Evolutionary conservation across 331 rosid genomes (phyloP), one percentile per base, ranked within the genome.

Genomic region (Pyracantha coccinea): DNA sequence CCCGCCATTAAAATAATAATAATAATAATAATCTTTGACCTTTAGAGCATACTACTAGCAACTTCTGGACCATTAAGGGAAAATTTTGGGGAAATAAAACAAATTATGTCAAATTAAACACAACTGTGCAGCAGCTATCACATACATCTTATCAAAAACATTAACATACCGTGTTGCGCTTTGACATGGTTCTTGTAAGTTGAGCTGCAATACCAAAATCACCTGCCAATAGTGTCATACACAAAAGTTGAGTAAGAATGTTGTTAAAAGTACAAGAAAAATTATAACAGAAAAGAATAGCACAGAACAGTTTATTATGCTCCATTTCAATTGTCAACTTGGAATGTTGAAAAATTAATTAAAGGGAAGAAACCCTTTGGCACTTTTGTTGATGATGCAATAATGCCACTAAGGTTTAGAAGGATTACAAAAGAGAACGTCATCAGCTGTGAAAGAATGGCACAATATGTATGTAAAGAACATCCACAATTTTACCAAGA

Each of bases 171-270:
- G 99, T 92, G 75, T 94, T 94, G 80, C 99, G 97, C 92, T 94
- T 94, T 73, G 99, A 94, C 99, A 94, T 94, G 76, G 99, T 94
- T 89, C 99, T 86, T 25, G 99, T 94, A 47, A 94, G 96, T 78
- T 94, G 99, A 1, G 99, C 99, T 53, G 99, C 97, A 81, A 94
- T 97, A 72, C 99, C 99, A 86, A 94, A 94, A 85, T 94, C 99
- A 63, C 99, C 99, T 94, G 93, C 74, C 75, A 87, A 71, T 20
- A 77, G 77, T 73, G 52, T 61, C 60, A 87, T 47, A 12, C 4
- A 25, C 68, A 73, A 62, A 63, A 38, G 31, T 74, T 65, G 53
- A 75, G 73, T 72, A 29, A 83, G 65, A 61, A 14, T 29, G 61
- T 66, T 31, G 62, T 25, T 17, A 74, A 20, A 79, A 72, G 64